Evolutionary conservation across 2,329 filamentous ascomycete genomes (phyloP), one percentile per base, ranked within the genome.

Genomic region (Claviceps citrina): DNA sequence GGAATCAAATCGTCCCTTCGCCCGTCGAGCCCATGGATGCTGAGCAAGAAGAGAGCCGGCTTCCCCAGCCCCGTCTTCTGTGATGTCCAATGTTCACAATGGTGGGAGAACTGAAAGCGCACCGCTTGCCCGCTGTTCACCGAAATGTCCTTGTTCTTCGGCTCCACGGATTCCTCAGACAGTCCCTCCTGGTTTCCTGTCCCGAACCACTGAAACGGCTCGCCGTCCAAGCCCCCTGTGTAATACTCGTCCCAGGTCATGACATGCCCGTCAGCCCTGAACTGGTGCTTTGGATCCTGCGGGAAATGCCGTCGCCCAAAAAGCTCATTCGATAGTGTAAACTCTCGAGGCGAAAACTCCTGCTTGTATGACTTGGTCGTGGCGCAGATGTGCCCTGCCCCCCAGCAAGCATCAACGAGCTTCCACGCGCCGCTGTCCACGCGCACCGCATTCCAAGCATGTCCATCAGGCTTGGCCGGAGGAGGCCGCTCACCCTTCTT

Each of bases 391-490:
- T 74, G 66, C 2, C 89, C 89, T 0, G 89, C 84, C 30, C 91
- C 91, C 91, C 91, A 98, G 55, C 89, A 96, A 0, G 81, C 62
- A 53, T 98, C 91, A 36, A 96, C 63, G 1, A 96, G 70, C 60
- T 95, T 94, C 89, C 89, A 96, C 47, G 77, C 73, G 2, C 84
- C 84, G 20, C 78, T 73, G 51, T 96, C 89, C 43, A 96, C 85
- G 38, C 76, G 72, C 6, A 95, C 84, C 0, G 83, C 87, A 53
- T 94, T 95, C 91, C 91, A 95, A 0, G 91, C 89, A 58, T 96
- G 89, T 1, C 74, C 73, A 5, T 62, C 68, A 0, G 72, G 62
- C 39, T 78, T 64, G 16, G 69, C 71, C 0, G 75, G 70, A 2
- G 87, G 87, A 0, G 81, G 56, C 0, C 71, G 64, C 39, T 81